Percentiles rank a stretch among this genome's conserved stretches.
phyloP scores from a whole-genome alignment of 2,329 filamentous ascomycete genomes.

The Fusarium algeriense region DNA sequence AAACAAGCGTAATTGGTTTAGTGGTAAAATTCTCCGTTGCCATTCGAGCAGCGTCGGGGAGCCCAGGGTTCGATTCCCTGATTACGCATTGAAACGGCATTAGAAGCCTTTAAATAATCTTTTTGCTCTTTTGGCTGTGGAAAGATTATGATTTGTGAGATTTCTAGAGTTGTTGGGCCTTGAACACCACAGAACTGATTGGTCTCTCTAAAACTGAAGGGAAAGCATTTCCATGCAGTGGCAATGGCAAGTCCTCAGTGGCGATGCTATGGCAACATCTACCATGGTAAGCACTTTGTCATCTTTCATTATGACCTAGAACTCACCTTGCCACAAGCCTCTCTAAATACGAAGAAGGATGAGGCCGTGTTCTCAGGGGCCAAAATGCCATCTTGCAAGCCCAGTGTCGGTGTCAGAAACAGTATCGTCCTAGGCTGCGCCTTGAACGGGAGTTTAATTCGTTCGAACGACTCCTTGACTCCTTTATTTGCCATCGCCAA shows the following conservation, averaged over 20 bases:
- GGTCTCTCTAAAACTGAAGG: background rate
- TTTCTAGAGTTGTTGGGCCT: background rate
- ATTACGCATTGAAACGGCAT: no score
- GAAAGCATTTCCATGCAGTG: background rate
- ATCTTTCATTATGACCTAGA: background rate
- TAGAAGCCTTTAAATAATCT: no score
- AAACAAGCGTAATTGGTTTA: no score
- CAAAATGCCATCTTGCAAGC: background rate
- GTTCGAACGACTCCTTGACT: background rate
- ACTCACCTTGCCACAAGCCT: background rate
- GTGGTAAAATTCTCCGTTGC: no score
- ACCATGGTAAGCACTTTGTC: background rate
- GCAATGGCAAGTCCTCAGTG: background rate
- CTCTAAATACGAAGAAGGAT: constrained; percentile 1
- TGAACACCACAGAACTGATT: background rate
- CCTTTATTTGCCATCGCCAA: background rate
- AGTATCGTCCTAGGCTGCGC: background rate
- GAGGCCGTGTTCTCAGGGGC: background rate
- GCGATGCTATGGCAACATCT: background rate
- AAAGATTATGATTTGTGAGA: no score
- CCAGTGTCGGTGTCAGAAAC: background rate
- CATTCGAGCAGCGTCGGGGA: no score
- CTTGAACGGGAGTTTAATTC: background rate
- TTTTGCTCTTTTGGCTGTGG: no score
- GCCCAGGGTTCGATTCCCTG: no score